These are phyloP conservation scores for Fusarium ambrosium DNA, from an alignment of 2,329 filamentous ascomycete genomes.

Conservation along the genomic window DNA sequence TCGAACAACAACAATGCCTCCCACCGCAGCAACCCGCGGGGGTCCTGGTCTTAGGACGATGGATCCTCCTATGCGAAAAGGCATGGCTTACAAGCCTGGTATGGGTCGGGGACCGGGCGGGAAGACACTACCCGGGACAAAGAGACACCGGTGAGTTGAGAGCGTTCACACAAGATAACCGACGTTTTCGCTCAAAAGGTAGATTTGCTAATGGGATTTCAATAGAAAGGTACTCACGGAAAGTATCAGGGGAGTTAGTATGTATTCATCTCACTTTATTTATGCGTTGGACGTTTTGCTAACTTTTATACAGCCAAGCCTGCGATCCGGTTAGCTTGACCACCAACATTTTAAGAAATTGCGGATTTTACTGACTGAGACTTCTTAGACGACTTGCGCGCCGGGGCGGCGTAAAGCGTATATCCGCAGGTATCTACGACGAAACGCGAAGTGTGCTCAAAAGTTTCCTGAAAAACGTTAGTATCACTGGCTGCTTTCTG, in stretches of 20 bases:
- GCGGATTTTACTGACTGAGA: conserved; percentile 18
- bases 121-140: conserved; percentile 41
- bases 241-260: conserved; percentile 65
- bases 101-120: conserved; percentile 16
- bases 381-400: conserved; percentile 74
- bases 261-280: conserved; percentile 42
- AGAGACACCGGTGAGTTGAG: conserved; percentile 47
- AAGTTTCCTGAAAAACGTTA: conserved; percentile 62
- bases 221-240: conserved; percentile 64
- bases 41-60: conserved; percentile 44
- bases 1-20: conserved; percentile 40
- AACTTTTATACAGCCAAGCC: conserved; percentile 60
- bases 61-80: background rate
- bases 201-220: conserved; percentile 1
- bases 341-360: background rate
- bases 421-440: conserved; percentile 74
- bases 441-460: conserved; percentile 69
- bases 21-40: conserved; percentile 46
- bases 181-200: background rate
- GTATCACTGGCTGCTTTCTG: conserved; percentile 13
- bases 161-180: background rate
- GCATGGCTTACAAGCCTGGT: background rate
- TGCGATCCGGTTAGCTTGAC: conserved; percentile 62
- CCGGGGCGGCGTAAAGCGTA: conserved; percentile 82
- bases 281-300: background rate